A percentile compares a stretch with the other conserved stretches of the same genome.
These are phyloP conservation scores for Hirsutella minnesotensis DNA, from an alignment of 2,329 filamentous ascomycete species.

Conservation along the genomic window DNA sequence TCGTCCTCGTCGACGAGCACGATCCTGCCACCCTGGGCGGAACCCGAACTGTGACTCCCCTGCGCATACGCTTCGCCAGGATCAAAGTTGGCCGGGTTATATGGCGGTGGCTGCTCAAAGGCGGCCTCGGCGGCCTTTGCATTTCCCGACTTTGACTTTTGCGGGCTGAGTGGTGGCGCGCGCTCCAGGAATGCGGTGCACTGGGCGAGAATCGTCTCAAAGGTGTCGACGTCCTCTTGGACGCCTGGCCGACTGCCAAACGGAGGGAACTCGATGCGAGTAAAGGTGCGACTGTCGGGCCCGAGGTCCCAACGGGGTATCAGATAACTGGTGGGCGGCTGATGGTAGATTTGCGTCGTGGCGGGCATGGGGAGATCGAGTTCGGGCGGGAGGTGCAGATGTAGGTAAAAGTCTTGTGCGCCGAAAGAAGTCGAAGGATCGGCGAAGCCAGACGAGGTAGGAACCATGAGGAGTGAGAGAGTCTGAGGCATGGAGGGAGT, in stretches of 20 bases:
- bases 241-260: conserved; percentile 60
- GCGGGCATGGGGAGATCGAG: conserved; percentile 87
- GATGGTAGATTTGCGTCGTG: conserved; percentile 94
- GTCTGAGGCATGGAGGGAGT: conserved; percentile 83
- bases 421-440: conserved; percentile 40
- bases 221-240: conserved; percentile 90
- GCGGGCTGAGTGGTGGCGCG: conserved; percentile 46
- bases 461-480: conserved; percentile 89
- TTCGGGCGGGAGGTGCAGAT: conserved; percentile 88
- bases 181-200: conserved; percentile 92
- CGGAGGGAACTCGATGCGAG: conserved; percentile 77
- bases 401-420: conserved; percentile 92
- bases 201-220: conserved; percentile 95
- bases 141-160: neutral
- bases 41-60: conserved; percentile 41
- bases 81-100: conserved; percentile 72
- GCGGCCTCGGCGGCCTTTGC: conserved; percentile 28
- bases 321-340: conserved; percentile 83
- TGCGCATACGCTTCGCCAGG: conserved; percentile 68
- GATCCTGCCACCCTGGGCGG: conserved; percentile 57
- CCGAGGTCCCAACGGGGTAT: conserved; percentile 93
- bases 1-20: conserved; percentile 94
- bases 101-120: conserved; percentile 42
- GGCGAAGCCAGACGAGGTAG: conserved; percentile 65
- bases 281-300: conserved; percentile 80